These are phyloP conservation scores for Bocquillonia castaneifolia DNA, from an alignment of 441 rosid species.

Conservation along the genomic window DNA sequence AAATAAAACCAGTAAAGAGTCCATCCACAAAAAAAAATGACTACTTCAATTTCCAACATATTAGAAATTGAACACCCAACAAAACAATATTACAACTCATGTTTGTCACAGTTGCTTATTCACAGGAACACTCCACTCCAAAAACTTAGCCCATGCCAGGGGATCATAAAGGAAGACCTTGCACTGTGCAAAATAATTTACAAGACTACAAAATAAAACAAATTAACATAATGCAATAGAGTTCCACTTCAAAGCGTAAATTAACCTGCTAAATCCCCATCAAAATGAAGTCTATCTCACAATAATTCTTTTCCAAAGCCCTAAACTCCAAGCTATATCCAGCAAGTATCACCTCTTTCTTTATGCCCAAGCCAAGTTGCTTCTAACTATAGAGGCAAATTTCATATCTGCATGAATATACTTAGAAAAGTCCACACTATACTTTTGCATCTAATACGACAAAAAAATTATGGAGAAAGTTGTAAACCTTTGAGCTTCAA, in stretches of 20 bases:
- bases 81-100: not conserved
- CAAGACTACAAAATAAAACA: not conserved
- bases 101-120: not conserved
- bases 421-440: not conserved
- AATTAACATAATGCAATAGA: not conserved
- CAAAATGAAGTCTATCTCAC: not conserved
- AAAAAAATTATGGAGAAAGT: too few relatives aligned
- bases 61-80: not conserved
- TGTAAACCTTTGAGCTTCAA: too few relatives aligned
- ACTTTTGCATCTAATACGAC: too few relatives aligned
- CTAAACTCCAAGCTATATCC: not conserved
- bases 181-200: not conserved
- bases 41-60: not conserved
- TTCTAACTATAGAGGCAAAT: not conserved
- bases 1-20: too few relatives aligned
- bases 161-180: not conserved
- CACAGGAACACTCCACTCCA: not conserved
- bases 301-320: not conserved
- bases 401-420: not conserved
- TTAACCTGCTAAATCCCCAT: too few relatives aligned
- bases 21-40: not conserved
- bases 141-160: not conserved
- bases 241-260: not conserved
- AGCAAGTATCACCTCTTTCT: not conserved
- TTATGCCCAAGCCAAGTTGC: not conserved